Percentiles rank a stretch among this genome's conserved stretches.
phyloP scores from a whole-genome alignment of 805 yeast species.

The Tetrapisispora nanseiensis region DNA sequence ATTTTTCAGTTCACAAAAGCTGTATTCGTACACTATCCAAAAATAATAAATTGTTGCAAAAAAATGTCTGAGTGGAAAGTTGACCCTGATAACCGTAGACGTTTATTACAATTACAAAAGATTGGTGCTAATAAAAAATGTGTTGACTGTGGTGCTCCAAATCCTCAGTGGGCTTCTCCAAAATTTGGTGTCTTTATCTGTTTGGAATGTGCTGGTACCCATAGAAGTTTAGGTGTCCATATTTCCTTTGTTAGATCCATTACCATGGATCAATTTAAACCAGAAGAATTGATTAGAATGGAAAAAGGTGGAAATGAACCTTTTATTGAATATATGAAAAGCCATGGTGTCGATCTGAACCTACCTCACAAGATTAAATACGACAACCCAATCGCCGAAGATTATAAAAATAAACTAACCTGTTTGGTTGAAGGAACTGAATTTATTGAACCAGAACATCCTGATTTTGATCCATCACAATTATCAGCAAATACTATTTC shows the following conservation, averaged over 20 bases:
- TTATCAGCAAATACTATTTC: constrained; percentile 7
- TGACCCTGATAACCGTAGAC: constrained; percentile 86
- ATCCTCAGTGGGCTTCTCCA: constrained; percentile 99
- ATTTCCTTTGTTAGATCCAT: constrained; percentile 92
- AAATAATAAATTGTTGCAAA: neutral
- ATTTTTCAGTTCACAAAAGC: neutral
- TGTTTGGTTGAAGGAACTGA: constrained; percentile 64
- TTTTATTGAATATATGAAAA: constrained; percentile 56
- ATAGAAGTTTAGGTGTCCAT: constrained; percentile 93
- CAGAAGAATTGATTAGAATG: constrained; percentile 84
- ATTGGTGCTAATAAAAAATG: constrained; percentile 78
- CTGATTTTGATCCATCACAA: constrained; percentile 27
- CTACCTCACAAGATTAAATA: constrained; percentile 68
- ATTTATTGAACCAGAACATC: constrained; percentile 58
- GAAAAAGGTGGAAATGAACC: constrained; percentile 87
- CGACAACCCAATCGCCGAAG: constrained; percentile 87
- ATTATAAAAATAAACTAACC: constrained; percentile 74
- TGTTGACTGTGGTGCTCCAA: constrained; percentile 89
- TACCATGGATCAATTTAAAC: constrained; percentile 97
- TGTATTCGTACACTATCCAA: neutral
- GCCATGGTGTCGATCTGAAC: constrained; percentile 58
- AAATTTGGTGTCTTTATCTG: constrained; percentile 96
- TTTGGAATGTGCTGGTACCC: constrained; percentile 95
- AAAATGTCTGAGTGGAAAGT: constrained; percentile 67
- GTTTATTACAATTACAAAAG: constrained; percentile 67